These are phyloP conservation scores for Talaromyces sp. DNA, from an alignment of 2,329 filamentous ascomycete species.

Conservation along the genomic window DNA sequence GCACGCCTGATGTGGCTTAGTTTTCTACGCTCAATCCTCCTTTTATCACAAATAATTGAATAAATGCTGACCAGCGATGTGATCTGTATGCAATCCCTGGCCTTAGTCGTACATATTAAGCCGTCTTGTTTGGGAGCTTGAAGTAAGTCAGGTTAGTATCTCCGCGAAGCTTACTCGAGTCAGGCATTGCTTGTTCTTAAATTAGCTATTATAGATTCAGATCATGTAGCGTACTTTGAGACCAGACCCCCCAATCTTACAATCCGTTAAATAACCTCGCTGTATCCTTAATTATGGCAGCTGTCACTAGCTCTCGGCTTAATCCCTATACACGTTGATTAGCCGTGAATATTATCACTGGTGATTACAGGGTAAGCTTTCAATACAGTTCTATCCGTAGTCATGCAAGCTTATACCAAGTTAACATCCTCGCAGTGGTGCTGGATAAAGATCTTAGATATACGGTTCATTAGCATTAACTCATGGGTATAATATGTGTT, in stretches of 20 bases:
- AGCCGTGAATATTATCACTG: too few species aligned
- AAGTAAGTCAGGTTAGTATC: neutral
- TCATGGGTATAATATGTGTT: neutral
- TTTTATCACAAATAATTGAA: neutral
- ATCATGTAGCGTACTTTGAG: neutral
- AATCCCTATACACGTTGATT: too few species aligned
- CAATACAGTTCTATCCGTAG: too few species aligned
- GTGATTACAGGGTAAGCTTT: too few species aligned
- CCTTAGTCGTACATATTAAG: neutral
- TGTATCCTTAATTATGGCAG: too few species aligned
- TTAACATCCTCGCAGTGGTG: too few species aligned
- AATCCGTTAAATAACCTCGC: neutral
- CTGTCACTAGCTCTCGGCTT: too few species aligned
- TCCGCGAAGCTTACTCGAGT: neutral
- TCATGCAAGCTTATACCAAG: too few species aligned
- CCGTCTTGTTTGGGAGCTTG: neutral
- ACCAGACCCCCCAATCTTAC: too few species aligned
- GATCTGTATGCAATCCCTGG: neutral
- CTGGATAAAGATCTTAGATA: too few species aligned
- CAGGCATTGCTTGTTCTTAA: neutral
- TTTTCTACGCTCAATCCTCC: neutral
- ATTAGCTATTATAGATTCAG: neutral
- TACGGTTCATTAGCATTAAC: too few species aligned
- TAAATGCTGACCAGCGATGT: neutral
- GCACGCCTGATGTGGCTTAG: neutral